These are phyloP conservation scores for Candida schatavii DNA, from an alignment of 805 yeast species.

Conservation along the genomic window DNA sequence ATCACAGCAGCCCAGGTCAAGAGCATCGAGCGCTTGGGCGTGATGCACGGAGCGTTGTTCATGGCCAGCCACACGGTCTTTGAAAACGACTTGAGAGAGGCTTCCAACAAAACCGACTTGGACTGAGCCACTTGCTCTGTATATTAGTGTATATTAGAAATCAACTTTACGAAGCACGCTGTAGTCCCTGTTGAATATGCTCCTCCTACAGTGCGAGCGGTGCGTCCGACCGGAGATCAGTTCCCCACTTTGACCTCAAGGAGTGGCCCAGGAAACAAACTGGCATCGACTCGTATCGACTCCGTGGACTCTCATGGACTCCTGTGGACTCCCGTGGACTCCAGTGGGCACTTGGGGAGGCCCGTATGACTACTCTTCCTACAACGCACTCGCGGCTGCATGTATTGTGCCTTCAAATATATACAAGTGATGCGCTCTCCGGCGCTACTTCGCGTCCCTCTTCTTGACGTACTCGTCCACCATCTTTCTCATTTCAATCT, in stretches of 20 bases:
- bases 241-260: too few species aligned
- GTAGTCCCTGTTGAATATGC: too few species aligned
- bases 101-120: conserved; percentile 1
- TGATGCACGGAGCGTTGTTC: conserved; percentile 53
- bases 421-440: too few species aligned
- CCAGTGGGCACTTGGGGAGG: too few species aligned
- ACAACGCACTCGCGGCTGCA: neutral
- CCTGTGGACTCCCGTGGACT: too few species aligned
- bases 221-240: too few species aligned
- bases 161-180: too few species aligned
- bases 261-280: too few species aligned
- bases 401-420: neutral
- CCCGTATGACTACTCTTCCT: neutral
- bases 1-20: conserved; percentile 53
- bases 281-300: too few species aligned
- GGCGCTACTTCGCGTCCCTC: conserved; percentile 3
- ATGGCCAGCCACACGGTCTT: conserved; percentile 44
- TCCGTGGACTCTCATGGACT: too few species aligned
- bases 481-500: conserved; percentile 25
- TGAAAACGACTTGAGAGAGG: conserved; percentile 26
- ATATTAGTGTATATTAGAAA: too few species aligned
- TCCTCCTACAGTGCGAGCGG: too few species aligned
- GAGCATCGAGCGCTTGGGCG: conserved; percentile 51
- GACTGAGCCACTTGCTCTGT: neutral
- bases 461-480: conserved; percentile 7